Percentiles rank a stretch among this genome's conserved stretches.
Conservation (phyloP, 305 asterid genomes). For the Fraxinus latifolia region DNA sequence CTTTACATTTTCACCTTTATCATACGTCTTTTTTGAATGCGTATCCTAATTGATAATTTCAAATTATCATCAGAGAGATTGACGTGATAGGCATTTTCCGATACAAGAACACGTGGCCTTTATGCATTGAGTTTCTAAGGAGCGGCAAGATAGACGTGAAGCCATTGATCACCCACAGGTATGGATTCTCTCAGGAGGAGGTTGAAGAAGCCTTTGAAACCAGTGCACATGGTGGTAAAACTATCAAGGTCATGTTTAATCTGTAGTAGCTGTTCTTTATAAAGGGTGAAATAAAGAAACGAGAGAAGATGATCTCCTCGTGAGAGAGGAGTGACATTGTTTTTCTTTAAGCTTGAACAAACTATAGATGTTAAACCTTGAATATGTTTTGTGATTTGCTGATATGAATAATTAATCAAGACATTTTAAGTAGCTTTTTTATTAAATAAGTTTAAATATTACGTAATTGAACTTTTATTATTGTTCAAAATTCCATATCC, state of each 20-base stretch:
- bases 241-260: conserved; percentile 91
- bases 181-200: conserved; percentile 74
- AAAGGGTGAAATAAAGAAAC: not conserved
- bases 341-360: not conserved
- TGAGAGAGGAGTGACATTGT: not conserved
- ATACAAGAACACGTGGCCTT: conserved; percentile 89
- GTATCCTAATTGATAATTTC: not conserved
- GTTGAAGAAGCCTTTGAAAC: conserved; percentile 77
- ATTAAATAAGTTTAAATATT: too few species aligned
- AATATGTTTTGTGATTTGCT: not conserved
- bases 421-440: not conserved
- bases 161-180: conserved; percentile 85
- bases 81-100: conserved; percentile 83
- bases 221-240: conserved; percentile 73
- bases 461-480: too few species aligned
- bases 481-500: too few species aligned
- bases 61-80: conserved; percentile 57
- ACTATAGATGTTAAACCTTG: not conserved
- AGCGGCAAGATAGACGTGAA: conserved; percentile 87
- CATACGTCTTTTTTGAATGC: not conserved
- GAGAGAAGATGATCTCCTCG: not conserved
- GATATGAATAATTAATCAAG: not conserved
- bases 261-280: conserved; percentile 29
- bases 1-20: not conserved
- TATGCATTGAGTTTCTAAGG: conserved; percentile 70